These are phyloP conservation scores for Suillus subluteus DNA, from an alignment of 768 basidiomycete species.

Conservation along the genomic window DNA sequence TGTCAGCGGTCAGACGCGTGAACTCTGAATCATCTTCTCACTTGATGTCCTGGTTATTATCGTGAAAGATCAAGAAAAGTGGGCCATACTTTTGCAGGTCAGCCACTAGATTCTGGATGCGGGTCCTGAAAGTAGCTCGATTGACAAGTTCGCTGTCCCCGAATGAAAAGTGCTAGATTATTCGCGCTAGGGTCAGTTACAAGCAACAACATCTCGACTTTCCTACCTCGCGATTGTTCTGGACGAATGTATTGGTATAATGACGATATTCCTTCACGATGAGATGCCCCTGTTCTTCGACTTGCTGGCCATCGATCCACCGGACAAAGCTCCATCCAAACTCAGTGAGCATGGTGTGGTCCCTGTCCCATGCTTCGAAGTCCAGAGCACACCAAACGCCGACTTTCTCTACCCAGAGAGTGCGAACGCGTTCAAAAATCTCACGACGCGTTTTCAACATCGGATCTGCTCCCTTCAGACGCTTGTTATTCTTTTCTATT, in stretches of 20 bases:
- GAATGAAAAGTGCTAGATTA: conserved; percentile 62
- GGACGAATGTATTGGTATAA: conserved; percentile 68
- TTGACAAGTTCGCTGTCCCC: conserved; percentile 62
- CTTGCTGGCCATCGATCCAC: conserved; percentile 56
- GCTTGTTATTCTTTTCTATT: conserved; percentile 82
- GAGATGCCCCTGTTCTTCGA: conserved; percentile 58
- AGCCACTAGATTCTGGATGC: conserved; percentile 51
- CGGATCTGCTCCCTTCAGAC: conserved; percentile 66
- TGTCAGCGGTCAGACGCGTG: not conserved
- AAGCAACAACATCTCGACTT: conserved; percentile 9
- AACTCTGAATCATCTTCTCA: conserved; percentile 28
- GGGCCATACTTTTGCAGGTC: conserved; percentile 51
- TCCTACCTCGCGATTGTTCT: conserved; percentile 60
- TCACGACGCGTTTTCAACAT: conserved; percentile 58
- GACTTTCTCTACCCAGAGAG: conserved; percentile 60
- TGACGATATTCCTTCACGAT: conserved; percentile 64
- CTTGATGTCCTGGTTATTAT: conserved; percentile 78
- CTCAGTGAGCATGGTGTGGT: conserved; percentile 76
- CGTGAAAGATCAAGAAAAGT: conserved; percentile 82
- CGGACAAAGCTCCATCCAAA: conserved; percentile 73
- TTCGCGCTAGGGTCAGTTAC: conserved; percentile 1
- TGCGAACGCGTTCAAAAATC: conserved; percentile 69
- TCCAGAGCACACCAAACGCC: conserved; percentile 82
- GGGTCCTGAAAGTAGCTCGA: conserved; percentile 52
- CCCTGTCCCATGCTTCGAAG: conserved; percentile 83